Evolutionary conservation across 257 asterid species (phyloP), one percentile per base, ranked within the genome.

Genomic region (Linaria vulgaris): DNA sequence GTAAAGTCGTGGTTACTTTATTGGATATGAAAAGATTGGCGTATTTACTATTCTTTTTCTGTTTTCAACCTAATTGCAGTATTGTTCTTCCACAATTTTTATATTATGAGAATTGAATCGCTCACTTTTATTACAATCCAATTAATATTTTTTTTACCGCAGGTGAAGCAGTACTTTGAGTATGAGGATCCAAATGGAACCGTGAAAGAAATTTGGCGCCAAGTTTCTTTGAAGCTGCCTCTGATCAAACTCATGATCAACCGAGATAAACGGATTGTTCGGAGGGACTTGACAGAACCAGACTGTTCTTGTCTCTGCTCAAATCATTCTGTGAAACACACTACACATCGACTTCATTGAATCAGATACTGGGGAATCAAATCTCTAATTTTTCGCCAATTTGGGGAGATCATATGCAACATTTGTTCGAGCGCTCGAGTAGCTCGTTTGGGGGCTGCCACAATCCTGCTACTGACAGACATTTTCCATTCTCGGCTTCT

Each of bases 221-320:
- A 92, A 73, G 95, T 92, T 56, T 82, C 96, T 24, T 74, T 63
- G 45, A 92, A 92, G 84, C 71, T 92, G 38, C 90, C 91, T 8
- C 91, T 82, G 13, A 61, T 87, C 67, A 85, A 83, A 71, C 85
- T 92, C 25, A 92, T 92, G 96, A 85, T 73, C 56, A 89, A 89
- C 67, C 99, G 97, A 12, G 95, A 85, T 56, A 87, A 87, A 52
- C 77, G 96, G 56, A 80, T 87, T 27, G 91, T 87, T 72, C 56
- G 51, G 59, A 79, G 91, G 73, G 91, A 85, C 25, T 74, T 76
- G 66, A 47, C 63, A 4, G 85, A 82, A 31, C 88, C 89, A 9
- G 96, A 89, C 65, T 92, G 97, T 65, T 82, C 99, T 4, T 92
- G 97, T 65, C 75, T 89, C 47, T 92, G 95, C 77, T 85, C 99